These are phyloP conservation scores for Symbiodinium pilosum DNA, from an alignment of 73 alveolate species.

Conservation along the genomic window DNA sequence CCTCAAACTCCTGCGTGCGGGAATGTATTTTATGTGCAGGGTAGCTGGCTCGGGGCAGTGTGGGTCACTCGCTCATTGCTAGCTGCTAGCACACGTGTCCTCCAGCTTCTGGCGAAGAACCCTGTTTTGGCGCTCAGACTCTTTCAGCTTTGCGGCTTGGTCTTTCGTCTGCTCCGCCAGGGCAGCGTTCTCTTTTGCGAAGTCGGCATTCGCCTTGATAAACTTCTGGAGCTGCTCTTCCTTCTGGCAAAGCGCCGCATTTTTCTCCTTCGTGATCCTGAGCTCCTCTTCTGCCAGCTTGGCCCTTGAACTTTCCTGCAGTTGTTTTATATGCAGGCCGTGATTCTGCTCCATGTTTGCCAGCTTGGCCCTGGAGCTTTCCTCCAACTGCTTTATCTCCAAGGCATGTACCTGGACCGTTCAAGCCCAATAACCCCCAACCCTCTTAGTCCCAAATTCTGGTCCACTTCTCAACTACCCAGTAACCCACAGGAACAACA, in stretches of 20 bases:
- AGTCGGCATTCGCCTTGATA: not conserved
- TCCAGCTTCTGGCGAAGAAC: not conserved
- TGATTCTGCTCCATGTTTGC: not conserved
- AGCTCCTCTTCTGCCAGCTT: not conserved
- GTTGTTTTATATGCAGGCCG: not conserved
- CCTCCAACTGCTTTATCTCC: not conserved
- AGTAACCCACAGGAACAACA: no score
- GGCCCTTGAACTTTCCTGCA: not conserved
- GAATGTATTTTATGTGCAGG: not conserved
- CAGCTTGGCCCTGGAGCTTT: not conserved
- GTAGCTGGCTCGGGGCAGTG: not conserved
- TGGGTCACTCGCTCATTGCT: not conserved
- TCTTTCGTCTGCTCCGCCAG: not conserved
- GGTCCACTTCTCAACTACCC: no score
- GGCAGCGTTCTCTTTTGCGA: not conserved
- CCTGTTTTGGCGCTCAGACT: not conserved
- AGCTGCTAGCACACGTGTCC: not conserved
- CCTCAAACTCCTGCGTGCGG: not conserved
- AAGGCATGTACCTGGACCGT: not conserved
- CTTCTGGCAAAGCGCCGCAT: not conserved
- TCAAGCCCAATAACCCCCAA: no score
- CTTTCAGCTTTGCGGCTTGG: not conserved
- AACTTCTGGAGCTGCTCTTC: not conserved
- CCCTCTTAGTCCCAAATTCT: no score
- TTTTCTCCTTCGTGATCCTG: not conserved